Percentiles rank a stretch among this genome's conserved stretches.
Evolutionary conservation across 2,329 filamentous ascomycete genomes (phyloP).

Genomic region (Chrysoporthe puriensis): DNA sequence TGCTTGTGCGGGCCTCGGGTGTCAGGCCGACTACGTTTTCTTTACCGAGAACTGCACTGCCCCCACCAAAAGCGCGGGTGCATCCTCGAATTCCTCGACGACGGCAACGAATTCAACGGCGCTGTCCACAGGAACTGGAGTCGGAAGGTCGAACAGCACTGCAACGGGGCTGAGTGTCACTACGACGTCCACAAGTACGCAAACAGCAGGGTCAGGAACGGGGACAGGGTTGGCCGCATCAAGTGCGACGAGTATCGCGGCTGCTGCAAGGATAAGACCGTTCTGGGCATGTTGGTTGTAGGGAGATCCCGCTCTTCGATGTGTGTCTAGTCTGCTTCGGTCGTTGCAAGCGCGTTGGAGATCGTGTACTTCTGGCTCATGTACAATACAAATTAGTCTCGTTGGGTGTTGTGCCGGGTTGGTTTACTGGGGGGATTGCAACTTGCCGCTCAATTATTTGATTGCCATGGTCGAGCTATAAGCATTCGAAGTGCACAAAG

Average conservation of each 20-base stretch:
- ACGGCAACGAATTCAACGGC: constrained; percentile 4
- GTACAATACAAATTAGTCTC: background rate
- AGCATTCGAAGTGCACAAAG: background rate
- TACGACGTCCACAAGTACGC: constrained; percentile 9
- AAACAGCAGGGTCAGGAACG: background rate
- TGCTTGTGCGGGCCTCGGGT: constrained; percentile 29
- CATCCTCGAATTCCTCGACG: constrained; percentile 4
- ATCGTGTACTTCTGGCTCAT: background rate
- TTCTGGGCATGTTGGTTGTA: constrained; percentile 21
- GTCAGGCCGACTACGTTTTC: constrained; percentile 26
- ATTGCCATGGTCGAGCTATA: background rate
- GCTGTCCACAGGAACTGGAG: constrained; percentile 8
- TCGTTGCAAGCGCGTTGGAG: background rate
- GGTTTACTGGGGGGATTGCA: background rate
- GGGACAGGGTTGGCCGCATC: constrained; percentile 16
- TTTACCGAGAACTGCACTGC: constrained; percentile 23
- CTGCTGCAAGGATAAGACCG: constrained; percentile 18
- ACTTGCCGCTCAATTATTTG: too few relatives aligned
- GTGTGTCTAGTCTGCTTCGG: background rate
- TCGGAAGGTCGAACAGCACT: background rate
- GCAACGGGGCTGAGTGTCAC: background rate
- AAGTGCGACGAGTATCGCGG: constrained; percentile 18
- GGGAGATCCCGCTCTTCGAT: too few relatives aligned
- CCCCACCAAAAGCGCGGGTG: constrained; percentile 1
- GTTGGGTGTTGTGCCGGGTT: too few relatives aligned